A percentile compares a stretch with the other conserved stretches of the same genome.
Conservation (phyloP, 768 basidiomycete species). For the Auricularia auricula-judae region DNA sequence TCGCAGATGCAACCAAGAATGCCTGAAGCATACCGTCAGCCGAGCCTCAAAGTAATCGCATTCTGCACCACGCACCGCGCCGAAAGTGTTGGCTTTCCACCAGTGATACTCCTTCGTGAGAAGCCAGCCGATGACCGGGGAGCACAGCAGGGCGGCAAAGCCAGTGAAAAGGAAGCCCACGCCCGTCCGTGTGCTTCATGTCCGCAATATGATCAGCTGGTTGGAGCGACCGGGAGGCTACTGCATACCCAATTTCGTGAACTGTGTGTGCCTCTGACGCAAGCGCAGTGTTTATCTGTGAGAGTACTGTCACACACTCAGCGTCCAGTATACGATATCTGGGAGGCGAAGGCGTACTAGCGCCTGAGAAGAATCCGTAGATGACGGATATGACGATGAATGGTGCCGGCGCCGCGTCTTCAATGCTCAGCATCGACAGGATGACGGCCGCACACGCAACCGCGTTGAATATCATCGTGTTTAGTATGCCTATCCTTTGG, state of each 20-base stretch:
- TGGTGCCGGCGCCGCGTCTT: constrained; percentile 22
- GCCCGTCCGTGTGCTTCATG: not conserved
- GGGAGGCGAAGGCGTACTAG: constrained; percentile 16
- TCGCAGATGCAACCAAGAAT: too few relatives aligned
- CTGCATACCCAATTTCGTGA: not conserved
- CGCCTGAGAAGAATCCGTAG: constrained; percentile 40
- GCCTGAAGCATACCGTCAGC: too few relatives aligned
- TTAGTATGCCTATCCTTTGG: constrained; percentile 31
- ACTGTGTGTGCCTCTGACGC: not conserved
- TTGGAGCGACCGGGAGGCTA: not conserved
- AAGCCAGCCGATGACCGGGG: constrained; percentile 47
- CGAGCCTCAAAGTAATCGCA: too few relatives aligned
- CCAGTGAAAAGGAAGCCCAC: not conserved
- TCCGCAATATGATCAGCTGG: not conserved
- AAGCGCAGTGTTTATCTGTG: not conserved
- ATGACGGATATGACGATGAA: constrained; percentile 23
- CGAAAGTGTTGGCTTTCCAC: constrained; percentile 49
- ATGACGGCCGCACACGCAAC: not conserved
- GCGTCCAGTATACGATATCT: not conserved
- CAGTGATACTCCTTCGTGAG: constrained; percentile 40
- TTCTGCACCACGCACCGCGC: constrained; percentile 22
- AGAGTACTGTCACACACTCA: not conserved
- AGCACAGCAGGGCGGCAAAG: constrained; percentile 26
- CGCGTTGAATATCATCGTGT: constrained; percentile 20
- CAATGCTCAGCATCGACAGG: constrained; percentile 25